These are phyloP conservation scores for Akebia trifoliata DNA, from an alignment of 164 flowering plant genomes.

Conservation along the genomic window DNA sequence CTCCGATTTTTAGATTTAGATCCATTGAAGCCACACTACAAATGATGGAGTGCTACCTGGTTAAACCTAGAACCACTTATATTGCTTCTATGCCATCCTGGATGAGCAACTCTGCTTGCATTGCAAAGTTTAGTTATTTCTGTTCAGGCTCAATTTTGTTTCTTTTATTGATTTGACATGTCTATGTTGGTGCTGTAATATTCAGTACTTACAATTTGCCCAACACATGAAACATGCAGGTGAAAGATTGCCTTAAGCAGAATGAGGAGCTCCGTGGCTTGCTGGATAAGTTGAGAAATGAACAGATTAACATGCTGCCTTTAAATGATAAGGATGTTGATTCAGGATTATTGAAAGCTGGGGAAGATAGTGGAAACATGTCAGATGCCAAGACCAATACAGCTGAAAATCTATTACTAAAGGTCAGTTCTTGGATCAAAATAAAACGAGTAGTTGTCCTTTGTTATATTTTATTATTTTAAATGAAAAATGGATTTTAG, in stretches of 20 bases:
- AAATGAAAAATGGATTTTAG: too few species aligned
- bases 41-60: neutral
- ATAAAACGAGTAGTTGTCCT: neutral
- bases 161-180: neutral
- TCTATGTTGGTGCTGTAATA: neutral
- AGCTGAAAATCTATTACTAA: conserved; percentile 49
- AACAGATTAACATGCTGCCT: conserved; percentile 39
- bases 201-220: neutral
- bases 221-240: conserved; percentile 34
- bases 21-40: neutral
- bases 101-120: neutral
- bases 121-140: neutral
- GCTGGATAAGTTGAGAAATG: conserved; percentile 62
- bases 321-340: conserved; percentile 19
- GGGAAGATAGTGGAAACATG: conserved; percentile 12
- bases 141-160: neutral
- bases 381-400: conserved; percentile 21
- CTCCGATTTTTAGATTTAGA: neutral
- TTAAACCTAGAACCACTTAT: neutral
- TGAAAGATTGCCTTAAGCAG: conserved; percentile 79
- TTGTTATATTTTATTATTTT: neutral
- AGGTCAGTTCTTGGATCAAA: conserved; percentile 40
- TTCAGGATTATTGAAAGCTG: conserved; percentile 13
- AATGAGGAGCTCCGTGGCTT: conserved; percentile 73
- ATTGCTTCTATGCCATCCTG: neutral